Base-by-base conservation (phyloP, 2,329 filamentous ascomycete genomes). In the Gliomastix tumulicola region DNA sequence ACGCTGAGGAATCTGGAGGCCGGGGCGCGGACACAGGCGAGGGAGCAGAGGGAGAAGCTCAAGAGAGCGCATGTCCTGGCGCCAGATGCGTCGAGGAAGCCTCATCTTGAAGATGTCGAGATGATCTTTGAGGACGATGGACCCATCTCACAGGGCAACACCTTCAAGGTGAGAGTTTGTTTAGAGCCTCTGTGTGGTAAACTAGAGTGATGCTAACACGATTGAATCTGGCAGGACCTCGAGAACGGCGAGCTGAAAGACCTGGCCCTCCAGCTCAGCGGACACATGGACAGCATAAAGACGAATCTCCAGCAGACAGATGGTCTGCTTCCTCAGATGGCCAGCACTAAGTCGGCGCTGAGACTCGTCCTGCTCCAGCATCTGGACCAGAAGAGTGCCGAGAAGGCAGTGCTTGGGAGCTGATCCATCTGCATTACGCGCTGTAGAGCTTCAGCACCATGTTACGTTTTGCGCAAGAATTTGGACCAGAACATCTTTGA, bases 251-350 rank as follows among this genome's bases (percentile, higher is more conserved):
- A 71, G 31, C 48, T 76, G 13, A 46, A 62, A n/a, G 51, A 54
- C 3, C 48, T 75, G 4, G 66, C 63, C 0, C 51, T 61, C 13
- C 71, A 76, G 49, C 60, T 79, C 15, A 58, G 60, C 10, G 73
- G 54, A 36, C 74, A 79, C 43, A 69, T 76, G 56, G 71, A 77
- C 41, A 77, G 70, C 46, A 69, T 79, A 49, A 60, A 57, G 37
- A 58, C 58, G 30, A 79, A 79, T 47, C 56, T 77, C 27, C 56
- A 63, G 39, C 74, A 76, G 54, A 66, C 74, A 12, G 66, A 70
- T 2, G 69, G 67, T 7, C 59, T 79, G 5, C 46, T 67, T 6
- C 68, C 69, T 2, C 65, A 69, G 22, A 65, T 79, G 13, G 53
- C 47, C 15, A 63, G 57, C 38, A 72, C 63, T 44, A 62, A 59